phyloP scores from a whole-genome alignment of 257 asterid species.

The Salvia hispanica region DNA sequence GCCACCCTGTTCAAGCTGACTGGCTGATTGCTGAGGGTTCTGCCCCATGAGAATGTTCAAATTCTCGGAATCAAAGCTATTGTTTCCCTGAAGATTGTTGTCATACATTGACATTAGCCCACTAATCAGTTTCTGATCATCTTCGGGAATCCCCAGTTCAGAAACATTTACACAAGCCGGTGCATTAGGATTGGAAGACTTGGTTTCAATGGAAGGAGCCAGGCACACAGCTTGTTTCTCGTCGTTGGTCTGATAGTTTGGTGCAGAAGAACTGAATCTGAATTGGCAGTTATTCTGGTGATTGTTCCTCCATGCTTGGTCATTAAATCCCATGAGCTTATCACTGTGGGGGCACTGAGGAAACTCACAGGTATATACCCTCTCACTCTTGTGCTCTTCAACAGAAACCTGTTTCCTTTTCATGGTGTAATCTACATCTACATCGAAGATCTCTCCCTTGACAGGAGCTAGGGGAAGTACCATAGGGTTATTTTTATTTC shows the following conservation, averaged over 20 bases:
- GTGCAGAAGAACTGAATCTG: conserved; percentile 36
- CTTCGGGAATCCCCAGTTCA: conserved; percentile 52
- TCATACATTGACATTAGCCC: conserved; percentile 52
- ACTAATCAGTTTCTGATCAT: conserved; percentile 50
- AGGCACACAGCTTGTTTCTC: conserved; percentile 32
- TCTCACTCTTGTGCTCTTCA: conserved; percentile 37
- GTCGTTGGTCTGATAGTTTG: conserved; percentile 35
- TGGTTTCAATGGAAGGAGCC: conserved; percentile 25
- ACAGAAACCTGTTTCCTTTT: conserved; percentile 44
- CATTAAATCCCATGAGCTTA: conserved; percentile 49
- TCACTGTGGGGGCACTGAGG: conserved; percentile 56
- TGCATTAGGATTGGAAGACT: conserved; percentile 9
- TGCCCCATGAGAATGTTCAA: conserved; percentile 31
- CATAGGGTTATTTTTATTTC: conserved; percentile 21
- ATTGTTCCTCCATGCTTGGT: conserved; percentile 57
- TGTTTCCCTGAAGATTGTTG: conserved; percentile 31
- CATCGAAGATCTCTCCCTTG: conserved; percentile 52
- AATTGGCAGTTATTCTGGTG: conserved; percentile 54
- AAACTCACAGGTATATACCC: conserved; percentile 53
- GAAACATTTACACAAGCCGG: conserved; percentile 34
- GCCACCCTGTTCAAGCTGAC: conserved; percentile 33
- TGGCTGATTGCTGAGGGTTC: conserved; percentile 36
- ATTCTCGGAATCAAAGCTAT: conserved; percentile 33
- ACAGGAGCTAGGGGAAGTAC: conserved; percentile 40
- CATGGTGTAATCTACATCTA: conserved; percentile 40